A percentile compares a stretch with the other conserved stretches of the same genome.
Evolutionary conservation across 371 early-diverging fungal genomes (phyloP).

Genomic region (Vittaforma corneae): DNA sequence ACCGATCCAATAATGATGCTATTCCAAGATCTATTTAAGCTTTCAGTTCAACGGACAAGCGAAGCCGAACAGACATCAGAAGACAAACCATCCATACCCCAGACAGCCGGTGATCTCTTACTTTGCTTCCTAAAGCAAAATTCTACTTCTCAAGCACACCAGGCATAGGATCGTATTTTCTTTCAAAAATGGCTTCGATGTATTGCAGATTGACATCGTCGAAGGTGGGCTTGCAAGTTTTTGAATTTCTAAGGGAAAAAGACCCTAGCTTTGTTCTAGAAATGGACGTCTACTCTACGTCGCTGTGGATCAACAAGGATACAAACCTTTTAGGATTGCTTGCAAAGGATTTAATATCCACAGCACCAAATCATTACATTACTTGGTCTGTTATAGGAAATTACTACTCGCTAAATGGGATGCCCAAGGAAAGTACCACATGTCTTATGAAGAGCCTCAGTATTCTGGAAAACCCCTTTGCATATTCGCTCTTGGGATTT

Average conservation of each 20-base stretch:
- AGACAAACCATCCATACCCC: background rate
- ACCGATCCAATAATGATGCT: slow-evolving; percentile 5
- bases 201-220: slow-evolving; percentile 18
- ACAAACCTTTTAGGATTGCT: slow-evolving; percentile 43
- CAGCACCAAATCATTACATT: slow-evolving; percentile 31
- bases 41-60: background rate
- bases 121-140: slow-evolving; percentile 14
- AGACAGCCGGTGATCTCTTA: too few species aligned
- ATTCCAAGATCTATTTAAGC: slow-evolving; percentile 11
- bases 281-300: slow-evolving; percentile 56
- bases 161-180: slow-evolving; percentile 42
- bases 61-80: background rate
- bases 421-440: slow-evolving; percentile 41
- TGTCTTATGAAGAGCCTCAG: slow-evolving; percentile 50
- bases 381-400: slow-evolving; percentile 58
- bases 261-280: slow-evolving; percentile 46
- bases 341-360: slow-evolving; percentile 45
- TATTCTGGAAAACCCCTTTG: slow-evolving; percentile 50
- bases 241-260: slow-evolving; percentile 42
- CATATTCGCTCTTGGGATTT: slow-evolving; percentile 55
- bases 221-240: slow-evolving; percentile 27
- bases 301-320: slow-evolving; percentile 55
- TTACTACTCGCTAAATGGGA: slow-evolving; percentile 50
- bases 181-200: slow-evolving; percentile 30
- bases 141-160: slow-evolving; percentile 26